Percentiles rank a stretch among this genome's conserved stretches.
These are phyloP conservation scores for Torulaspora delbrueckii DNA, from an alignment of 805 yeast species.

Conservation along the genomic window DNA sequence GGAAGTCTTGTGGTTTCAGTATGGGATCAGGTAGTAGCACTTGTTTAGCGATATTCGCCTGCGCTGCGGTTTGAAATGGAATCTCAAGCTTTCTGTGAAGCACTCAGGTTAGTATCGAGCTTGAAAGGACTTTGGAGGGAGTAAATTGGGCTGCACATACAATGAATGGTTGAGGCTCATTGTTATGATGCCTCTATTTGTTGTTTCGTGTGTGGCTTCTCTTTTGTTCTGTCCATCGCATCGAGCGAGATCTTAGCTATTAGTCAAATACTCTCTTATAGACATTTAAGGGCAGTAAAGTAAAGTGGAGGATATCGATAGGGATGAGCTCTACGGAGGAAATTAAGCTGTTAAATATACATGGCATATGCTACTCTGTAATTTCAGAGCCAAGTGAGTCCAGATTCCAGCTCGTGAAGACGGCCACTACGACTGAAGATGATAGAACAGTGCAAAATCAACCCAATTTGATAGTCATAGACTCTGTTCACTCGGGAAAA, in stretches of 20 bases:
- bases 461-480: slow-evolving; percentile 29
- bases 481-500: slow-evolving; percentile 37
- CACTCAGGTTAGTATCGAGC: slow-evolving; percentile 10
- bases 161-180: slow-evolving; percentile 18
- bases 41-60: slow-evolving; percentile 59
- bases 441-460: background rate
- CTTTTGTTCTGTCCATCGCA: background rate
- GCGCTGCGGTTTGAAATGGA: slow-evolving; percentile 57
- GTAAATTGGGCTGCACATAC: slow-evolving; percentile 11
- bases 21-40: slow-evolving; percentile 75
- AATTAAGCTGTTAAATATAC: slow-evolving; percentile 4
- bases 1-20: slow-evolving; percentile 62
- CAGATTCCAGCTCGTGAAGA: background rate
- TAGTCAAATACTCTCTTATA: background rate
- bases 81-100: slow-evolving; percentile 42
- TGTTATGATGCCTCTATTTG: background rate
- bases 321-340: background rate
- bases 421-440: background rate
- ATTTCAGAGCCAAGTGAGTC: background rate
- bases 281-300: background rate
- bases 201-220: background rate
- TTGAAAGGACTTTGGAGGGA: background rate
- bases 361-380: slow-evolving; percentile 8
- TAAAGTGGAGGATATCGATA: background rate
- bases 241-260: background rate